Conservation (phyloP, 1,284 basidiomycete genomes). For the Cronartium ribicola region DNA sequence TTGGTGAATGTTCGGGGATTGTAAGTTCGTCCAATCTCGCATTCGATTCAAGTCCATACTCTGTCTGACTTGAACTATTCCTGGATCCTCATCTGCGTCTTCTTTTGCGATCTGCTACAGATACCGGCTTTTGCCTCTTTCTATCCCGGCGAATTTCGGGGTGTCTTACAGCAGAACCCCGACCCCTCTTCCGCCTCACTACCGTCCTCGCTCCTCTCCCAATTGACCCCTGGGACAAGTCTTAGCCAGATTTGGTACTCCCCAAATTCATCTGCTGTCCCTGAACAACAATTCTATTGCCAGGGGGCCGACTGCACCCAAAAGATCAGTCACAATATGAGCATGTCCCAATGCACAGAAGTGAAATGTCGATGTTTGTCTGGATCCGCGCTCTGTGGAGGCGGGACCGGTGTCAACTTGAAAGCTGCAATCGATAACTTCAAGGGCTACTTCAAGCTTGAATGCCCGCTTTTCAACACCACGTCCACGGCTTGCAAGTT, state of each 20-base stretch:
- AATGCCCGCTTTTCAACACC: conserved; percentile 59
- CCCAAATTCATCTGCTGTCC: not conserved
- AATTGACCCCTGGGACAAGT: conserved; percentile 1
- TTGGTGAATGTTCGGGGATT: conserved; percentile 25
- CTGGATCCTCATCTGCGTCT: not conserved
- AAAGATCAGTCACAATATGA: conserved; percentile 46
- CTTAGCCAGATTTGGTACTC: conserved; percentile 7
- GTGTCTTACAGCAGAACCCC: conserved; percentile 15
- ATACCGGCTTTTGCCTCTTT: conserved; percentile 13
- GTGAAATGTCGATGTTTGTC: conserved; percentile 68
- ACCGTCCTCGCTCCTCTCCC: not conserved
- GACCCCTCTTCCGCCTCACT: conserved; percentile 10
- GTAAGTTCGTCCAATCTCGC: not conserved
- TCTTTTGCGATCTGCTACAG: conserved; percentile 1
- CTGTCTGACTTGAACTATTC: too few species aligned
- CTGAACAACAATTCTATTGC: conserved; percentile 64
- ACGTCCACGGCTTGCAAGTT: conserved; percentile 62
- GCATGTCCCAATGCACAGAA: conserved; percentile 65
- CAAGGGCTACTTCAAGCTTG: conserved; percentile 56
- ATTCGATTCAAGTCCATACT: not conserved
- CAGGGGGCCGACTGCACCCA: conserved; percentile 66
- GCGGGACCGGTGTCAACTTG: conserved; percentile 55
- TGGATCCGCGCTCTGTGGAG: conserved; percentile 69
- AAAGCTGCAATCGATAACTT: conserved; percentile 62
- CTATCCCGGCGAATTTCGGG: conserved; percentile 4